These are phyloP conservation scores for Auricularia cornea DNA, from an alignment of 768 basidiomycete genomes.

Conservation along the genomic window DNA sequence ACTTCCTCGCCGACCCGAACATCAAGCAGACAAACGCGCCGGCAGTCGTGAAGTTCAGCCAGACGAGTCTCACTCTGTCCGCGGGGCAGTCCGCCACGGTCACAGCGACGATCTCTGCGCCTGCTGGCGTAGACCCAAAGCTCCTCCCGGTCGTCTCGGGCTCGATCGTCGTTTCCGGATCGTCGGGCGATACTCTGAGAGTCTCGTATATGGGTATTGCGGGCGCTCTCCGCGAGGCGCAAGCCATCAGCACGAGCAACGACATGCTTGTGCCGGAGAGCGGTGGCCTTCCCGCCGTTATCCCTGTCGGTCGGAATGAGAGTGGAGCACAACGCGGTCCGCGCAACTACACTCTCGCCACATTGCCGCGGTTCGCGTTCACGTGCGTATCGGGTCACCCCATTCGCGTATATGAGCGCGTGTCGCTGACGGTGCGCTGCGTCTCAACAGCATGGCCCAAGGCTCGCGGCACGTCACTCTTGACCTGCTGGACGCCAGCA, in stretches of 20 bases:
- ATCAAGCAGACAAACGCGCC: background rate
- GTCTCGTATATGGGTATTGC: slow-evolving; percentile 3
- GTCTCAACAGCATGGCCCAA: too few relatives aligned
- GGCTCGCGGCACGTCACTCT: too few relatives aligned
- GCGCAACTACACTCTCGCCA: background rate
- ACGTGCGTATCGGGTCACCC: too few relatives aligned
- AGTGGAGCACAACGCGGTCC: background rate
- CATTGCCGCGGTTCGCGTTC: too few relatives aligned
- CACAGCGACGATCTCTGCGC: background rate
- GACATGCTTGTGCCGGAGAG: background rate
- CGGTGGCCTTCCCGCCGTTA: slow-evolving; percentile 11
- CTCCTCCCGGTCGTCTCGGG: slow-evolving; percentile 3
- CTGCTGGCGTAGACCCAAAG: background rate
- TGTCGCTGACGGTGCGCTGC: too few relatives aligned
- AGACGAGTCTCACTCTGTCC: background rate
- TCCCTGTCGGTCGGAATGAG: slow-evolving; percentile 32
- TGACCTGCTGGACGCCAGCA: too few relatives aligned
- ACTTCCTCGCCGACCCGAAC: background rate
- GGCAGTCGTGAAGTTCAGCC: background rate
- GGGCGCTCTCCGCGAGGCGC: background rate
- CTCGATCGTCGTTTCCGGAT: background rate
- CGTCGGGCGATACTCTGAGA: background rate
- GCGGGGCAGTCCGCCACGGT: background rate
- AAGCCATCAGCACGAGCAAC: background rate
- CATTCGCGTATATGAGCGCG: too few relatives aligned